Evolutionary conservation across 225 moss, liverwort and hornwort species (phyloP).

Genomic region (Bryum argenteum): DNA sequence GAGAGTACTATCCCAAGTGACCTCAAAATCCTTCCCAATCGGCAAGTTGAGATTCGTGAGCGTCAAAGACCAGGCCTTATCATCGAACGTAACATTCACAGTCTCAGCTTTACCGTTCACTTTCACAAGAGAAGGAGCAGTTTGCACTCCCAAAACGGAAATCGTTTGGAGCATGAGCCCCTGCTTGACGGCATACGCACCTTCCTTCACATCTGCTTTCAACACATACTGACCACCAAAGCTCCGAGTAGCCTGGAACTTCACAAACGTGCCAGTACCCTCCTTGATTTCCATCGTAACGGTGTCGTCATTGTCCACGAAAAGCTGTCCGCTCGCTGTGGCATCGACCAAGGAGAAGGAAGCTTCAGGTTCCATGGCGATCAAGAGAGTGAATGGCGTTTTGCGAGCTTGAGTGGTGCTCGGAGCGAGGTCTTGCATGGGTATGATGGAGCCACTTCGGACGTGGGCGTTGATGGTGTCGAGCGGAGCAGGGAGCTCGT

Average conservation of each 20-base stretch:
- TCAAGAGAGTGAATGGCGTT: slow-evolving; percentile 41
- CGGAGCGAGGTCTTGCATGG: slow-evolving; percentile 44
- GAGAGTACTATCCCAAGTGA: slow-evolving; percentile 28
- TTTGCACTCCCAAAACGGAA: slow-evolving; percentile 31
- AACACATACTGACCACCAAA: slow-evolving; percentile 35
- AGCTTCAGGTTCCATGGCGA: slow-evolving; percentile 33
- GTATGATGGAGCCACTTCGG: slow-evolving; percentile 37
- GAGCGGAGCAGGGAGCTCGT: no score
- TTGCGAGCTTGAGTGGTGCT: slow-evolving; percentile 40
- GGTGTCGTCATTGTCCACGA: slow-evolving; percentile 64
- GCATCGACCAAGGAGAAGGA: background rate
- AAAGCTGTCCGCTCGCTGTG: slow-evolving; percentile 48
- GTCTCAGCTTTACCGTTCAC: slow-evolving; percentile 20
- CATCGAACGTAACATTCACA: slow-evolving; percentile 18
- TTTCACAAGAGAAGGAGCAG: slow-evolving; percentile 17
- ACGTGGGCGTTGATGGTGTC: slow-evolving; percentile 19
- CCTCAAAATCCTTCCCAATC: slow-evolving; percentile 35
- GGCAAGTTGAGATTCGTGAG: slow-evolving; percentile 38
- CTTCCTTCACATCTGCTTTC: slow-evolving; percentile 42
- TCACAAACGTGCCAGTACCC: slow-evolving; percentile 48
- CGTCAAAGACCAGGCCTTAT: slow-evolving; percentile 6
- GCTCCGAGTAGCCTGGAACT: slow-evolving; percentile 35
- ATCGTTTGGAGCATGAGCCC: slow-evolving; percentile 37
- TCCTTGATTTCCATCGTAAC: slow-evolving; percentile 50
- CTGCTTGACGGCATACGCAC: slow-evolving; percentile 48